Percentiles rank a stretch among this genome's conserved stretches.
phyloP scores from a whole-genome alignment of 176 grass and related monocot species.

The Sorghum bicolor region DNA sequence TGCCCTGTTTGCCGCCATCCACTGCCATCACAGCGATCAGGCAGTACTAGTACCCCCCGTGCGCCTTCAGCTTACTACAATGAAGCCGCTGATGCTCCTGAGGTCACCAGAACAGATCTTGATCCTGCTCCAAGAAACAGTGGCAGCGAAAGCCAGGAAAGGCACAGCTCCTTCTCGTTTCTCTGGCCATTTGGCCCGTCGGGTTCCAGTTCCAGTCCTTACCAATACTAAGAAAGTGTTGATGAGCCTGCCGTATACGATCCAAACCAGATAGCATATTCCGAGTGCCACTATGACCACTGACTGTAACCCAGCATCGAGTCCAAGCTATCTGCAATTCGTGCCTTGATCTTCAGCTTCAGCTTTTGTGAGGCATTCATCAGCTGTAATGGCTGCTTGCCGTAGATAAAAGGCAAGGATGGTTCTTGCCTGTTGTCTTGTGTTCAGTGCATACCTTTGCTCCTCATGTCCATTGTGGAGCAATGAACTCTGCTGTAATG shows the following conservation, averaged over 20 bases:
- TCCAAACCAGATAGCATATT: slow-evolving; percentile 45
- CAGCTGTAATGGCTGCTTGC: background rate
- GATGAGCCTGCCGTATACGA: slow-evolving; percentile 45
- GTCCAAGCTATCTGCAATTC: background rate
- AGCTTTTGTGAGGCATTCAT: background rate
- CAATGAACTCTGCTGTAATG: slow-evolving; percentile 8
- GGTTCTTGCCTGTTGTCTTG: background rate
- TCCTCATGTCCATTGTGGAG: background rate
- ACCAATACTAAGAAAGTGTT: slow-evolving; percentile 18
- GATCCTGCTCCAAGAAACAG: slow-evolving; percentile 1
- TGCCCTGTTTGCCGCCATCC: slow-evolving; percentile 86
- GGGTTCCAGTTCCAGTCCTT: slow-evolving; percentile 23
- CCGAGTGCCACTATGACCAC: slow-evolving; percentile 45
- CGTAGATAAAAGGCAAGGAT: background rate
- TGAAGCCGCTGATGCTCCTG: background rate
- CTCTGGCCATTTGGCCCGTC: slow-evolving; percentile 59
- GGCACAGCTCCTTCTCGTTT: slow-evolving; percentile 39
- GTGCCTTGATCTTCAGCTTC: background rate
- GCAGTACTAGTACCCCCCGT: background rate
- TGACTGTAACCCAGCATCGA: slow-evolving; percentile 26
- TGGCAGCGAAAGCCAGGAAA: slow-evolving; percentile 24
- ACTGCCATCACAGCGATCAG: slow-evolving; percentile 39
- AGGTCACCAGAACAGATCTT: slow-evolving; percentile 16
- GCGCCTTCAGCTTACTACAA: background rate
- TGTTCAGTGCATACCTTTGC: background rate